These are phyloP conservation scores for Fistulinella prunicolor DNA, from an alignment of 768 basidiomycete genomes.

Conservation along the genomic window DNA sequence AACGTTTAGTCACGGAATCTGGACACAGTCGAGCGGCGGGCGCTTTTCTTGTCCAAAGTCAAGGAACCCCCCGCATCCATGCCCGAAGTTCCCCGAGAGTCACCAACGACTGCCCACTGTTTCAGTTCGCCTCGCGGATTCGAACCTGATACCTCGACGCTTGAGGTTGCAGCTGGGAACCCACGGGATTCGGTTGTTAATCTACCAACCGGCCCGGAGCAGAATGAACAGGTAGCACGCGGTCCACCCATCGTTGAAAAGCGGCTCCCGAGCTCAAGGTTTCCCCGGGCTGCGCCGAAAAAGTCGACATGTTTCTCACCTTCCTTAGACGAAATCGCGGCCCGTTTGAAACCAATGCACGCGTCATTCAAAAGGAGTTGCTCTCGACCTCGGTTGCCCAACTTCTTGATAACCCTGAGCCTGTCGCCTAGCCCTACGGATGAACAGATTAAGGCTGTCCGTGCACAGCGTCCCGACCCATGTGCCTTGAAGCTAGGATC, in stretches of 20 bases:
- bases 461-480: slow-evolving; percentile 36
- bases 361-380: slow-evolving; percentile 17
- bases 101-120: slow-evolving; percentile 67
- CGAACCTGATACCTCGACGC: slow-evolving; percentile 58
- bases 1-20: background rate
- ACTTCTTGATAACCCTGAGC: slow-evolving; percentile 27
- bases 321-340: slow-evolving; percentile 75
- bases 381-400: slow-evolving; percentile 31
- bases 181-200: background rate
- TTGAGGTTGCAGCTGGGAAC: slow-evolving; percentile 47
- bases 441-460: slow-evolving; percentile 32
- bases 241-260: slow-evolving; percentile 35
- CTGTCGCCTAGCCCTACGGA: slow-evolving; percentile 17
- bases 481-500: slow-evolving; percentile 43
- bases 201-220: slow-evolving; percentile 16
- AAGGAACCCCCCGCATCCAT: slow-evolving; percentile 55
- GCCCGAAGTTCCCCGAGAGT: slow-evolving; percentile 68
- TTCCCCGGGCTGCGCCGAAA: slow-evolving; percentile 1
- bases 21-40: slow-evolving; percentile 65
- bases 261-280: slow-evolving; percentile 12
- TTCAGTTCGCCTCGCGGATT: slow-evolving; percentile 67
- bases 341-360: slow-evolving; percentile 43
- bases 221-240: slow-evolving; percentile 71
- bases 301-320: slow-evolving; percentile 40
- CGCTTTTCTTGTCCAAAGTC: slow-evolving; percentile 71